Evolutionary conservation across 352 stramenopile species (phyloP).

Genomic region (Pythium vanterpoolii): DNA sequence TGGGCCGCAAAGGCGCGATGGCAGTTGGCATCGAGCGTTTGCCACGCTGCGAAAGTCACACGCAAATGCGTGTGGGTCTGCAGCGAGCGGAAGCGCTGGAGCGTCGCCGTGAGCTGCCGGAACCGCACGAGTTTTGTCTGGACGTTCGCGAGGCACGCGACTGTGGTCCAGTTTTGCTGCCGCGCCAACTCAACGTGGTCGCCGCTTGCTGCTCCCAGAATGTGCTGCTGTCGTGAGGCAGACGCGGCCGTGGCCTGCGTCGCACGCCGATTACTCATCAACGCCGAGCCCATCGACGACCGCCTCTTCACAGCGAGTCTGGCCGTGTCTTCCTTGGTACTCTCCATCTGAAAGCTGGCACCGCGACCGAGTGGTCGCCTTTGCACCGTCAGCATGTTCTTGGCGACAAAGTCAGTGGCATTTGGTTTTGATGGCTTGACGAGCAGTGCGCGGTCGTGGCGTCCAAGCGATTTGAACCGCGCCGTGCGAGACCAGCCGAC

Average conservation of each 20-base stretch:
- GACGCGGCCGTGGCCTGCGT: constrained; percentile 9
- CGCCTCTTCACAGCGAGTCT: background rate
- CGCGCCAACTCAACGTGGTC: constrained; percentile 12
- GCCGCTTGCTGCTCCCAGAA: too few relatives aligned
- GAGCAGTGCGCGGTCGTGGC: constrained; percentile 14
- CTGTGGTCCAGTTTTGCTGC: constrained; percentile 33
- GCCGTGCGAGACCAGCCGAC: constrained; percentile 41
- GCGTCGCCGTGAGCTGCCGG: constrained; percentile 21
- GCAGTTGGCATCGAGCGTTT: constrained; percentile 27
- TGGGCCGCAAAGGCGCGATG: constrained; percentile 24
- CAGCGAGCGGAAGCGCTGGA: constrained; percentile 25
- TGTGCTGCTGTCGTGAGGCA: background rate
- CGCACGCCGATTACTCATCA: background rate
- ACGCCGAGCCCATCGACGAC: background rate
- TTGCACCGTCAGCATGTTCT: constrained; percentile 9
- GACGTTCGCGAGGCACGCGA: constrained; percentile 38
- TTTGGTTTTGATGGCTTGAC: background rate
- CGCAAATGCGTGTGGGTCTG: constrained; percentile 29
- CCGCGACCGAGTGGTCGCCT: background rate
- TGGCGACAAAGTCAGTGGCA: constrained; percentile 12
- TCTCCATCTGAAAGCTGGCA: background rate
- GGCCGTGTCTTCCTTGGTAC: background rate
- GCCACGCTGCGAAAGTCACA: constrained; percentile 43
- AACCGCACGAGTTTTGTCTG: constrained; percentile 33
- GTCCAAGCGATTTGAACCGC: constrained; percentile 27